Conservation (phyloP, 192 early-diverging fungal genomes). For the Coemansia sp. region DNA sequence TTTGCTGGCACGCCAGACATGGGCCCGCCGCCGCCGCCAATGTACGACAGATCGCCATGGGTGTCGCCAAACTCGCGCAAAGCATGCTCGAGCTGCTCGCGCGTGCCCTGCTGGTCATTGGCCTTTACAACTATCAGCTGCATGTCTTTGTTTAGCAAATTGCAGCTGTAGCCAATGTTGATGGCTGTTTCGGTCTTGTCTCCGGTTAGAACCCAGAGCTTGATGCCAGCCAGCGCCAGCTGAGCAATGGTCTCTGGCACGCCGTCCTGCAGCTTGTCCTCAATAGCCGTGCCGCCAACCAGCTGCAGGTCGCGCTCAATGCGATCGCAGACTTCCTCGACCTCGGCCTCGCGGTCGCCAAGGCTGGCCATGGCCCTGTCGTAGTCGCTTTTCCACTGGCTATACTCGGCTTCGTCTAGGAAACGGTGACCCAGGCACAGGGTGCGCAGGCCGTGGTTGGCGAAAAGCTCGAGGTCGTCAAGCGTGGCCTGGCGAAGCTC, state of each 20-base stretch:
- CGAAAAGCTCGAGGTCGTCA: constrained; percentile 81
- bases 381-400: constrained; percentile 66
- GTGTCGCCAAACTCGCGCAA: constrained; percentile 59
- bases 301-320: constrained; percentile 80
- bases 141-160: constrained; percentile 81
- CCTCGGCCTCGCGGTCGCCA: constrained; percentile 74
- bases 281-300: constrained; percentile 96
- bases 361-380: constrained; percentile 70
- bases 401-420: constrained; percentile 69
- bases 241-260: constrained; percentile 90
- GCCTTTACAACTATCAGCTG: constrained; percentile 73
- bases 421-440: constrained; percentile 78
- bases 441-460: constrained; percentile 75
- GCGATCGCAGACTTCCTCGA: constrained; percentile 72
- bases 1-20: constrained; percentile 37
- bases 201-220: constrained; percentile 95
- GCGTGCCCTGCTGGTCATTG: constrained; percentile 56
- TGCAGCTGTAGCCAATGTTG: constrained; percentile 95
- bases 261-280: constrained; percentile 96
- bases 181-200: constrained; percentile 98
- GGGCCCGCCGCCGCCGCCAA: constrained; percentile 30
- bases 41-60: constrained; percentile 45
- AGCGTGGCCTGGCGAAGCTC: constrained; percentile 65
- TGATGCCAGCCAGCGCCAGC: constrained; percentile 82
- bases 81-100: constrained; percentile 66